These are phyloP conservation scores for Boletus pseudo-olivaceus DNA, from an alignment of 768 basidiomycete species.

Conservation along the genomic window DNA sequence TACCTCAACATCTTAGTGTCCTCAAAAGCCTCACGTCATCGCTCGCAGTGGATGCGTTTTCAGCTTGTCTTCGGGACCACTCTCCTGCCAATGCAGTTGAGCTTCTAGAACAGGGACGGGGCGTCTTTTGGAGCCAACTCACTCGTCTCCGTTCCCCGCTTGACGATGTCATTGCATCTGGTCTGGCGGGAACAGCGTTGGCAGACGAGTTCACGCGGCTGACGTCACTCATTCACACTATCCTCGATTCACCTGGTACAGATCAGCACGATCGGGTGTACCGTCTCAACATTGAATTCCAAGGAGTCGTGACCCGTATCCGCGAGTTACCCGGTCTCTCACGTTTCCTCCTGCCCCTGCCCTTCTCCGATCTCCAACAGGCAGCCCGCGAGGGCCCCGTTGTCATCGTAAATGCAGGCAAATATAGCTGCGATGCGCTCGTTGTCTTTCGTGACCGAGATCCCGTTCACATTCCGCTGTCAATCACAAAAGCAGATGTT, in stretches of 20 bases:
- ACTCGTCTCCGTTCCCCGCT: conserved; percentile 10
- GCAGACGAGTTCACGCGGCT: not conserved
- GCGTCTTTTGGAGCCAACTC: conserved; percentile 19
- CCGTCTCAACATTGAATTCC: not conserved
- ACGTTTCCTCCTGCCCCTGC: conserved; percentile 11
- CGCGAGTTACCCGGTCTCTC: conserved; percentile 5
- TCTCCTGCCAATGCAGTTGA: conserved; percentile 21
- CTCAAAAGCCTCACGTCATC: not conserved
- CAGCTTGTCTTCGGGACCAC: conserved; percentile 2
- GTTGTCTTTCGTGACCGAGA: not conserved
- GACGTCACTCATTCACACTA: not conserved
- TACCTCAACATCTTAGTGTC: not conserved
- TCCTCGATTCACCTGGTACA: not conserved
- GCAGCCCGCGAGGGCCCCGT: conserved; percentile 4
- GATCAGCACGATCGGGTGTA: not conserved
- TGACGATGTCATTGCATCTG: not conserved
- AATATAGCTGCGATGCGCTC: conserved; percentile 5
- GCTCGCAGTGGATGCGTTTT: not conserved
- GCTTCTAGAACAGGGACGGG: conserved; percentile 20
- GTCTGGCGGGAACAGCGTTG: not conserved
- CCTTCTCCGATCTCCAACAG: conserved; percentile 2
- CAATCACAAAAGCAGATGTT: not conserved
- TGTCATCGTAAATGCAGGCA: not conserved
- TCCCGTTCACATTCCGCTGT: not conserved
- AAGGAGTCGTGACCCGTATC: not conserved